Evolutionary conservation across 495 filamentous ascomycete genomes (phyloP), one percentile per base, ranked within the genome.

Genomic region (Daldinia bambusicola): DNA sequence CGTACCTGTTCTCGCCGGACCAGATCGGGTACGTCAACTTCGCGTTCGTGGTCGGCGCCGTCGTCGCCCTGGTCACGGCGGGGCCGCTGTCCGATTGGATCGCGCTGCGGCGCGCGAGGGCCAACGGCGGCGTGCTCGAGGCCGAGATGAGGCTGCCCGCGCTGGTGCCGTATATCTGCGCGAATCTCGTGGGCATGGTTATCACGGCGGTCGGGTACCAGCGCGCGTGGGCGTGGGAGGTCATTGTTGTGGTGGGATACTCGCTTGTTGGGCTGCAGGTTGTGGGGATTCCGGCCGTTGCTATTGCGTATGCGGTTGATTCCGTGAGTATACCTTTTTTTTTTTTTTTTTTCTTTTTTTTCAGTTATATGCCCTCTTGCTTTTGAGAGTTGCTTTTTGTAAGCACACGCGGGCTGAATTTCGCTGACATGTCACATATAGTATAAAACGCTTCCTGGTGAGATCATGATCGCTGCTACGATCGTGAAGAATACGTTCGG

Each of bases 91-190:
- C 82, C 8, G 89, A 90, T 71, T 87, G 84, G 79, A 77, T 90
- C 30, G 83, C 85, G 32, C 86, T 86, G 77, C 75, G 81, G 34
- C 77, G 82, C 9, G 90, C 89, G 9, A 74, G 72, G 14, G 77
- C 79, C 62, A 90, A 90, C 64, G 61, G 74, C 3, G 89, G 88
- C 8, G 84, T 91, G 62, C 81, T 88, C 18, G 89, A 91, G 78
- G 86, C 88, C 0, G 89, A 91, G 75, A 91, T 91, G 89, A 79
- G 88, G 22, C 71, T 91, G 36, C 83, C 83, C 0, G 82, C 87
- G 0, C 82, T 89, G 82, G 81, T 88, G n/a, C 87, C 86, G 30
- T 88, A 86, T 59, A 77, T 88, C 0, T 68, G 85, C 10, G 80
- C 87, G 51, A 83, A 82, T 75, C 79, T 86, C 4, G 75, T 86